A percentile compares a stretch with the other conserved stretches of the same genome.
Conservation (phyloP, 1,139 yeast species). For the Eremothecium coryli region DNA sequence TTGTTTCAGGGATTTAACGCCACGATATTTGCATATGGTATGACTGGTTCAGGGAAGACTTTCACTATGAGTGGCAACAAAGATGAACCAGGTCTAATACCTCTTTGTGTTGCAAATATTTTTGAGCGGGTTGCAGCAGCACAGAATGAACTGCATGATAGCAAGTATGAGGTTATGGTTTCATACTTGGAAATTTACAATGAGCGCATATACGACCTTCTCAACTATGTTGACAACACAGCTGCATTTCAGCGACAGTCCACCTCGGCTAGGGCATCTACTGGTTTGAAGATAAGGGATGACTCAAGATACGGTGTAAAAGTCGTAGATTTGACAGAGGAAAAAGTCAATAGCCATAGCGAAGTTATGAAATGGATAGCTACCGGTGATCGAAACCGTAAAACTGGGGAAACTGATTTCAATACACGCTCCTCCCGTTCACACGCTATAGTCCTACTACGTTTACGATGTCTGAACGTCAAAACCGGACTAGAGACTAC, state of each 20-base stretch:
- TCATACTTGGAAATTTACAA: conserved; percentile 87
- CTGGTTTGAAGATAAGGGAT: conserved; percentile 65
- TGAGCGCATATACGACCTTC: conserved; percentile 71
- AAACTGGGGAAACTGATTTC: conserved; percentile 83
- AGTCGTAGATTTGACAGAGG: conserved; percentile 66
- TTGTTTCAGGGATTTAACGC: conserved; percentile 78
- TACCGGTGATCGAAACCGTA: conserved; percentile 64
- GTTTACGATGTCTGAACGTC: conserved; percentile 40
- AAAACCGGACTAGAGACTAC: conserved; percentile 37
- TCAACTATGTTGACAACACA: conserved; percentile 29
- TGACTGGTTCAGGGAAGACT: conserved; percentile 96
- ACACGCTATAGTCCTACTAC: conserved; percentile 79
- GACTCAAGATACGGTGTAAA: conserved; percentile 64
- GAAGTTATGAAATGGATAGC: conserved; percentile 56
- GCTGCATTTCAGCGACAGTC: conserved; percentile 7
- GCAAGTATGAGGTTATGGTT: conserved; percentile 41
- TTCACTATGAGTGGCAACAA: conserved; percentile 64
- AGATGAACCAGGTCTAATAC: conserved; percentile 68
- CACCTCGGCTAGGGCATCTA: conserved; percentile 1
- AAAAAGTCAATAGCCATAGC: conserved; percentile 44
- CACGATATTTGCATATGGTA: conserved; percentile 86
- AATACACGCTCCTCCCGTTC: conserved; percentile 80
- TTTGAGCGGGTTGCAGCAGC: conserved; percentile 41
- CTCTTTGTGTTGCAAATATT: conserved; percentile 60
- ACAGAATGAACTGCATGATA: conserved; percentile 14